These are phyloP conservation scores for Naganishia sp. DNA, from an alignment of 1,284 basidiomycete genomes.

Conservation along the genomic window DNA sequence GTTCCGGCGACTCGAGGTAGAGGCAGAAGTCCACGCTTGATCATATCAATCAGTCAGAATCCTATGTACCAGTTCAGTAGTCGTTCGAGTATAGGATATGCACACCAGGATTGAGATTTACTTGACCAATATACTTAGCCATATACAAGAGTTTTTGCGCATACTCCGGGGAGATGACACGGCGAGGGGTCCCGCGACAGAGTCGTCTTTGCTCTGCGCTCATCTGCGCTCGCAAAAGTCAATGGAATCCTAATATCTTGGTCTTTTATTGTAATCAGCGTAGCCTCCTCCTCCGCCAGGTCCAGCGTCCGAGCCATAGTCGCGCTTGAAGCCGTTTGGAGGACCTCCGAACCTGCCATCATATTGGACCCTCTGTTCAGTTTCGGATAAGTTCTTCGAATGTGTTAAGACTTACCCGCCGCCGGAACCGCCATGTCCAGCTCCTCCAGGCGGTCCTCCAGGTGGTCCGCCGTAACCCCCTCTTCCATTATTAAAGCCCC, in stretches of 20 bases:
- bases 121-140: constrained; percentile 30
- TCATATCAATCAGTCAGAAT: too few species aligned
- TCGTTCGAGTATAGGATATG: too few species aligned
- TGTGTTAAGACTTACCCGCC: constrained; percentile 38
- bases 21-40: background rate
- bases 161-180: background rate
- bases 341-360: constrained; percentile 36
- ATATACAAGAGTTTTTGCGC: constrained; percentile 24
- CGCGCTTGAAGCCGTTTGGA: constrained; percentile 42
- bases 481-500: constrained; percentile 35
- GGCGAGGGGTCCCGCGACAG: too few species aligned
- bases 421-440: constrained; percentile 42
- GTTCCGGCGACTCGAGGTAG: background rate
- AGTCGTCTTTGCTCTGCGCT: background rate
- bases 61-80: too few species aligned
- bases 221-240: background rate
- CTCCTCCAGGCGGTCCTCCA: constrained; percentile 36
- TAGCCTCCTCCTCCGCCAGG: constrained; percentile 65
- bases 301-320: constrained; percentile 47
- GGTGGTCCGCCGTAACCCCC: constrained; percentile 34
- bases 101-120: constrained; percentile 14
- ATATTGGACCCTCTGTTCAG: constrained; percentile 52
- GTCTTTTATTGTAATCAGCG: constrained; percentile 77
- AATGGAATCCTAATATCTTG: constrained; percentile 61
- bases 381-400: too few species aligned